phyloP scores from a whole-genome alignment of 2,329 filamentous ascomycete species.

The Huntiella decipiens region DNA sequence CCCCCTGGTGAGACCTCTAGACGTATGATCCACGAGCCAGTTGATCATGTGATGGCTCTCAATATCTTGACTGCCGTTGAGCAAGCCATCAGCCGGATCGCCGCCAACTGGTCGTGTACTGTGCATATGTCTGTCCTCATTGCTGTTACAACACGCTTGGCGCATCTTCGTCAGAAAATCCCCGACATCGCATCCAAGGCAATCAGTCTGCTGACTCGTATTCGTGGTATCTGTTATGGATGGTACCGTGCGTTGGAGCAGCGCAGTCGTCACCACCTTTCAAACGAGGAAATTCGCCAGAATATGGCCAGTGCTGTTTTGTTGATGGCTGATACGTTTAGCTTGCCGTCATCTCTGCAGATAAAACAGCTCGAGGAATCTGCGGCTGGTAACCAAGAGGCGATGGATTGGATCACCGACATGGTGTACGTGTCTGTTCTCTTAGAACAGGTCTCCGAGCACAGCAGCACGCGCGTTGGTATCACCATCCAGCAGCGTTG shows the following conservation, averaged over 20 bases:
- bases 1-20: conserved; percentile 12
- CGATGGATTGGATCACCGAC: too few species aligned
- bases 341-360: not conserved
- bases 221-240: not conserved
- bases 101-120: conserved; percentile 32
- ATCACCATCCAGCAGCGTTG: too few species aligned
- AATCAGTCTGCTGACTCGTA: not conserved
- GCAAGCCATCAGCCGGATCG: conserved; percentile 18
- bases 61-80: conserved; percentile 17
- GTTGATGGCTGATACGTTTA: not conserved
- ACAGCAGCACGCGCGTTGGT: too few species aligned
- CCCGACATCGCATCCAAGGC: too few species aligned
- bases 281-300: not conserved
- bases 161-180: conserved; percentile 13
- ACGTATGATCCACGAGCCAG: conserved; percentile 11
- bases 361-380: too few species aligned
- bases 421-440: too few species aligned
- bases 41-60: conserved; percentile 18
- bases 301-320: not conserved
- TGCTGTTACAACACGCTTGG: conserved; percentile 22
- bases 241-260: not conserved
- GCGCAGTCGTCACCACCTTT: not conserved
- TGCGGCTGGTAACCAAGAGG: too few species aligned
- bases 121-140: conserved; percentile 22
- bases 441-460: too few species aligned